Conservation (phyloP, 2,329 filamentous ascomycete species). For the Fusarium verrucosum region DNA sequence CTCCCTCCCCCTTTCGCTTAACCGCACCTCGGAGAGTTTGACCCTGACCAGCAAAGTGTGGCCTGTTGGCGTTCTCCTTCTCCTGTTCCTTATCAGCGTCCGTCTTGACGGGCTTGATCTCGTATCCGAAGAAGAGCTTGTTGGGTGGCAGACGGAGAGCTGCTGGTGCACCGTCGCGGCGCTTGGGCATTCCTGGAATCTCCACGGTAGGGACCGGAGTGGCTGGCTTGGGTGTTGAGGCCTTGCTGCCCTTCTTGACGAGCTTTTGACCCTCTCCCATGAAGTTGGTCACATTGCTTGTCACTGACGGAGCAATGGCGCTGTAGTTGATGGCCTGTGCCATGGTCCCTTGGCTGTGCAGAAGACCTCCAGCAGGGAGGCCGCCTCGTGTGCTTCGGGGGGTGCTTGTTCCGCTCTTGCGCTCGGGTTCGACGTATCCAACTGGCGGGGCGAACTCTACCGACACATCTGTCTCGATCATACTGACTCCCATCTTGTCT, state of each 20-base stretch:
- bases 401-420: conserved; percentile 83
- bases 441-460: conserved; percentile 96
- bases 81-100: conserved; percentile 75
- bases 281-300: conserved; percentile 80
- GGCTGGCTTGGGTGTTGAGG: conserved; percentile 69
- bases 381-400: conserved; percentile 74
- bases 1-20: conserved; percentile 74
- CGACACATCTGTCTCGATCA: conserved; percentile 94
- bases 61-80: conserved; percentile 69
- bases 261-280: conserved; percentile 81
- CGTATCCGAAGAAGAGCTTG: conserved; percentile 96
- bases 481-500: conserved; percentile 86
- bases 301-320: conserved; percentile 82
- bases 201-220: conserved; percentile 68
- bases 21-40: conserved; percentile 76
- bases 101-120: conserved; percentile 87
- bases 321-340: conserved; percentile 97
- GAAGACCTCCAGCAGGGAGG: conserved; percentile 73
- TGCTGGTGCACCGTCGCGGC: conserved; percentile 79
- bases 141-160: conserved; percentile 85
- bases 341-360: conserved; percentile 92
- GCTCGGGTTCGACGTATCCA: conserved; percentile 90
- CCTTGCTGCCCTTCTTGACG: conserved; percentile 83
- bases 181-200: conserved; percentile 47
- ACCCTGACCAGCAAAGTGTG: conserved; percentile 85